Evolutionary conservation across 2,329 filamentous ascomycete genomes (phyloP), one percentile per base, ranked within the genome.

Genomic region (Mariannaea elegans): DNA sequence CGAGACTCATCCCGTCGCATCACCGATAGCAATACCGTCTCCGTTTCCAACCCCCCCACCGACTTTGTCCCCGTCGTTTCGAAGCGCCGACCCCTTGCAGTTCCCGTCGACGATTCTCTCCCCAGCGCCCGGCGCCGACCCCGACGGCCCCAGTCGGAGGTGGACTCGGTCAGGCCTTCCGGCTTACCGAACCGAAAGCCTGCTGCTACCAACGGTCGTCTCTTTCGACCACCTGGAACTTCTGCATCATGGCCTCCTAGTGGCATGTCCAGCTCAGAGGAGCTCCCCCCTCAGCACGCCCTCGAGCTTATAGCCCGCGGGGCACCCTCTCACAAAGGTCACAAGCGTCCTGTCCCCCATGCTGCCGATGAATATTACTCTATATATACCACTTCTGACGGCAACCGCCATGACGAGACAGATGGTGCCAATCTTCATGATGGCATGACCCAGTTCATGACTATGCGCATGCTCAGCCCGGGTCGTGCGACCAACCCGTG

Each of bases 371-470:
- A 82, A 59, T 87, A 83, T 70, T 88, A 83, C 66, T 79, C 80
- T 3, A 76, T 88, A 1, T 88, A 84, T 69, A 80, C 83, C 12
- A 86, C 82, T 2, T 72, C 71, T 2, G 68, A 66, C 12, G 83
- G 82, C 2, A 84, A 81, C 65, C 75, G 73, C 14, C 72, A 75
- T 21, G 76, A 77, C 23, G 75, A 75, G n/a, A 78, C 74, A 3
- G 85, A 87, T 60, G 75, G 73, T 7, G 81, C 77, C 14, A 81
- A 84, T 65, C 72, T 80, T 23, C 83, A 86, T 71, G 80, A 85
- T 64, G 74, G 81, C 48, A 87, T 87, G 84, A 81, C 78, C 8
- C 82, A 86, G 73, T 80, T 87, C 66, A 86, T 85, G 80, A 86
- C 83, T 2, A 73, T 87, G 70, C 77, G 80, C 23, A 76, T 83